Percentiles rank a stretch among this genome's conserved stretches.
These are phyloP conservation scores for Psilocybe tampanensis DNA, from an alignment of 768 basidiomycete genomes.

Conservation along the genomic window DNA sequence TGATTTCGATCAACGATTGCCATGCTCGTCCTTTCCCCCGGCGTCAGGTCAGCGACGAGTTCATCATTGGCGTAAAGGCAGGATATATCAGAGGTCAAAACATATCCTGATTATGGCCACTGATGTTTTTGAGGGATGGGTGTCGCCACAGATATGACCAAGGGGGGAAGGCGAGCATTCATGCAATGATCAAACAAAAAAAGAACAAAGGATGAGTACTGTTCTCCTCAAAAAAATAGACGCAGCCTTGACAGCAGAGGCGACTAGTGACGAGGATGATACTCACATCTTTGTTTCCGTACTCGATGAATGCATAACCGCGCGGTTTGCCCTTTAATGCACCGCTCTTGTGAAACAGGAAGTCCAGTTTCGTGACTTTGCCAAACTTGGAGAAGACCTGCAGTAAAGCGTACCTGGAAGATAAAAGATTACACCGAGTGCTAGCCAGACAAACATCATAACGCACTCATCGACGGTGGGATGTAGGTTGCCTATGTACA, in stretches of 20 bases:
- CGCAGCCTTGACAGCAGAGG: slow-evolving; percentile 14
- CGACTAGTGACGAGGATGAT: slow-evolving; percentile 17
- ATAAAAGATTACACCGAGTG: neutral
- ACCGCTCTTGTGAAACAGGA: slow-evolving; percentile 93
- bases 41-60: too few species aligned
- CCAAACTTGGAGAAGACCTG: slow-evolving; percentile 93
- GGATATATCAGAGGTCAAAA: neutral
- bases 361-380: slow-evolving; percentile 91
- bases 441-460: neutral
- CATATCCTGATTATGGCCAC: slow-evolving; percentile 8
- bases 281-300: slow-evolving; percentile 77
- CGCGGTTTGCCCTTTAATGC: slow-evolving; percentile 88
- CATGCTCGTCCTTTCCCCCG: neutral
- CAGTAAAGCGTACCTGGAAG: slow-evolving; percentile 76
- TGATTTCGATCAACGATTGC: too few species aligned
- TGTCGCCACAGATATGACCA: slow-evolving; percentile 11
- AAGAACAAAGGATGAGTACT: slow-evolving; percentile 52
- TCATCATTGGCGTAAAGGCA: neutral
- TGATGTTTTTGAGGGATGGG: neutral
- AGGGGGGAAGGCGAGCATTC: slow-evolving; percentile 15
- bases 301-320: slow-evolving; percentile 96
- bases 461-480: slow-evolving; percentile 85
- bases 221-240: slow-evolving; percentile 6
- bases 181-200: slow-evolving; percentile 21
- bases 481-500: slow-evolving; percentile 91